These are phyloP conservation scores for Leptographium galeiforme DNA, from an alignment of 2,329 filamentous ascomycete genomes.

Conservation along the genomic window DNA sequence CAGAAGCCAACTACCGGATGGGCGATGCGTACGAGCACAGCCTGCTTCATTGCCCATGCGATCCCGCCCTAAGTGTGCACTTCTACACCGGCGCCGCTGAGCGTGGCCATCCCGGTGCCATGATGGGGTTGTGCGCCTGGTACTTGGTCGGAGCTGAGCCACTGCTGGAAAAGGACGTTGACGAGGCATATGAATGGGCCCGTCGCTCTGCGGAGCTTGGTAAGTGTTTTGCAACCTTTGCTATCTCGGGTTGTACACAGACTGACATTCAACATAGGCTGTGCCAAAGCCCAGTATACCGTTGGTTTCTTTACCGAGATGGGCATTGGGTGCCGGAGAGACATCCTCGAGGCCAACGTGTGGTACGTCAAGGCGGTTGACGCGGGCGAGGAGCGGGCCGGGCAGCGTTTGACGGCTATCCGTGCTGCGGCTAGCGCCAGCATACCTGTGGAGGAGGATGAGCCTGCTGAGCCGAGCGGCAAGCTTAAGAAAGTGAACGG, in stretches of 20 bases:
- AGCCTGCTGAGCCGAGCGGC: slow-evolving; percentile 29
- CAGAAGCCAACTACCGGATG: slow-evolving; percentile 73
- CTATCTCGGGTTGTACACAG: neutral
- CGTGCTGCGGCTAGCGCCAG: slow-evolving; percentile 60
- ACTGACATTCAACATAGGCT: slow-evolving; percentile 29
- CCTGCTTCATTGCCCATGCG: slow-evolving; percentile 70
- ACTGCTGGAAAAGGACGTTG: slow-evolving; percentile 85
- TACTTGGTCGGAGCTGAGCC: slow-evolving; percentile 93
- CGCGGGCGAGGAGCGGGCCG: slow-evolving; percentile 78
- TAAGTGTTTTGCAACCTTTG: slow-evolving; percentile 23
- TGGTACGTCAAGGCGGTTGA: slow-evolving; percentile 97
- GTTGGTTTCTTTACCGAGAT: slow-evolving; percentile 97
- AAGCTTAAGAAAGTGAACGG: slow-evolving; percentile 35
- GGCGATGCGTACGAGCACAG: slow-evolving; percentile 98
- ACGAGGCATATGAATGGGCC: slow-evolving; percentile 95
- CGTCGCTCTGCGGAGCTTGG: slow-evolving; percentile 72
- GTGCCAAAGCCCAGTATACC: slow-evolving; percentile 74
- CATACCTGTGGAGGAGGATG: slow-evolving; percentile 43
- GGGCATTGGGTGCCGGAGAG: slow-evolving; percentile 89
- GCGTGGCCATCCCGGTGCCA: slow-evolving; percentile 67
- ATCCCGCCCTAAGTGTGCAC: slow-evolving; percentile 87
- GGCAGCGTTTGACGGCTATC: slow-evolving; percentile 75
- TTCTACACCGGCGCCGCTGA: slow-evolving; percentile 94
- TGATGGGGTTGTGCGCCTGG: slow-evolving; percentile 99
- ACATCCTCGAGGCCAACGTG: slow-evolving; percentile 92